Conservation (phyloP, 1,284 basidiomycete genomes). For the Amylostereum chailletii region DNA sequence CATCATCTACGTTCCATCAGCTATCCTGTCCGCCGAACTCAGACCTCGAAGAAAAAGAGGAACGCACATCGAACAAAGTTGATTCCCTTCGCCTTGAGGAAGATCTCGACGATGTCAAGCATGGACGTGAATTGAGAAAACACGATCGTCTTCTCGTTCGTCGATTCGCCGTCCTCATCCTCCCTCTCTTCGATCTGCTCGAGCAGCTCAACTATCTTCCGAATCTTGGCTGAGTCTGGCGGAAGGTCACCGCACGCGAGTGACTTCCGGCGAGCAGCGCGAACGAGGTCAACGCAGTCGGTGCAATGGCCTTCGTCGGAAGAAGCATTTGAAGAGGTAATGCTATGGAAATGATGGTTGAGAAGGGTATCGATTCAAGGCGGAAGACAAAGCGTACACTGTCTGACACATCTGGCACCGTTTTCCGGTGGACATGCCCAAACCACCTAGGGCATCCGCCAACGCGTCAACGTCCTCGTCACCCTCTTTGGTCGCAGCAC, state of each 20-base stretch:
- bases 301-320: conserved; percentile 42
- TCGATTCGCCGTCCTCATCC: conserved; percentile 25
- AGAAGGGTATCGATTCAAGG: neutral
- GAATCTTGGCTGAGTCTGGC: conserved; percentile 81
- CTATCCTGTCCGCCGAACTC: conserved; percentile 1
- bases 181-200: conserved; percentile 56
- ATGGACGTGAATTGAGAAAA: conserved; percentile 89
- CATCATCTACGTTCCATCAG: conserved; percentile 58
- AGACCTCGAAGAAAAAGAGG: neutral
- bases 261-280: conserved; percentile 26
- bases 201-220: conserved; percentile 74
- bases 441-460: conserved; percentile 62
- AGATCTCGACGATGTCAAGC: conserved; percentile 81
- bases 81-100: conserved; percentile 59
- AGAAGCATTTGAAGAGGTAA: conserved; percentile 28
- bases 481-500: conserved; percentile 41
- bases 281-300: conserved; percentile 48
- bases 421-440: conserved; percentile 49
- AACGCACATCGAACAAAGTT: conserved; percentile 80
- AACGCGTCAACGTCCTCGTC: conserved; percentile 69
- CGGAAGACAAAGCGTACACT: conserved; percentile 37
- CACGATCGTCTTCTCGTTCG: conserved; percentile 80
- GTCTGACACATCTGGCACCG: conserved; percentile 74
- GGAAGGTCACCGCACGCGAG: conserved; percentile 27
- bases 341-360: conserved; percentile 18